phyloP scores from a whole-genome alignment of 1,139 yeast genomes.

The Yamadazyma trypodendri region DNA sequence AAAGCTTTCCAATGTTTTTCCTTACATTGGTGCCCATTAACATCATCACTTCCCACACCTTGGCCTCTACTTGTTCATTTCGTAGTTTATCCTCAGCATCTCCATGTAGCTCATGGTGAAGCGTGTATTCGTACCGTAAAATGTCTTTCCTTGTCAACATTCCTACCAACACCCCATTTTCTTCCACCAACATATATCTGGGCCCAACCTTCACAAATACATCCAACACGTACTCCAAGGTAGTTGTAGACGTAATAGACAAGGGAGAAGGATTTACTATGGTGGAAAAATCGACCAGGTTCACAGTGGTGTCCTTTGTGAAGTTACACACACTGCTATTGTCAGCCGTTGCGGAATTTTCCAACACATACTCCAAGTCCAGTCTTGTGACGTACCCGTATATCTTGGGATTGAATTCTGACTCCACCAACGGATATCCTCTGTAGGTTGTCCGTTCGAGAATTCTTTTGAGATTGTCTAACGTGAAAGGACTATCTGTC shows the following conservation, averaged over 20 bases:
- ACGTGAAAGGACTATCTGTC: constrained; percentile 24
- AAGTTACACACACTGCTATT: constrained; percentile 21
- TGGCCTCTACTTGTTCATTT: constrained; percentile 29
- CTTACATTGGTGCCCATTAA: constrained; percentile 19
- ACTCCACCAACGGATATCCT: constrained; percentile 57
- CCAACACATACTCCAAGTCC: constrained; percentile 29
- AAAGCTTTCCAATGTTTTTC: constrained; percentile 29
- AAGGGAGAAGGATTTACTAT: constrained; percentile 64
- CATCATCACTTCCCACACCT: constrained; percentile 38
- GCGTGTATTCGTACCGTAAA: constrained; percentile 50
- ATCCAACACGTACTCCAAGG: constrained; percentile 64
- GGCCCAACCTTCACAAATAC: constrained; percentile 83
- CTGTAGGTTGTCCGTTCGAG: constrained; percentile 40
- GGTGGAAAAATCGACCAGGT: constrained; percentile 35
- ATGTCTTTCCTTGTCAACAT: constrained; percentile 68
- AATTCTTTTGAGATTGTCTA: constrained; percentile 35
- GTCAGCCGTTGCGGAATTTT: constrained; percentile 16
- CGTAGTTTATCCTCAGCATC: constrained; percentile 12
- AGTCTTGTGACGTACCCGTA: constrained; percentile 37
- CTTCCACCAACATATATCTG: constrained; percentile 64
- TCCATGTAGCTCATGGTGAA: constrained; percentile 28
- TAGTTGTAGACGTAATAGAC: constrained; percentile 51
- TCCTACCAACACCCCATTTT: constrained; percentile 55
- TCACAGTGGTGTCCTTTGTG: constrained; percentile 9
- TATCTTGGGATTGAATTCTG: constrained; percentile 30